These are phyloP conservation scores for Phytophthora agathidicida DNA, from an alignment of 352 stramenopile species.

Conservation along the genomic window DNA sequence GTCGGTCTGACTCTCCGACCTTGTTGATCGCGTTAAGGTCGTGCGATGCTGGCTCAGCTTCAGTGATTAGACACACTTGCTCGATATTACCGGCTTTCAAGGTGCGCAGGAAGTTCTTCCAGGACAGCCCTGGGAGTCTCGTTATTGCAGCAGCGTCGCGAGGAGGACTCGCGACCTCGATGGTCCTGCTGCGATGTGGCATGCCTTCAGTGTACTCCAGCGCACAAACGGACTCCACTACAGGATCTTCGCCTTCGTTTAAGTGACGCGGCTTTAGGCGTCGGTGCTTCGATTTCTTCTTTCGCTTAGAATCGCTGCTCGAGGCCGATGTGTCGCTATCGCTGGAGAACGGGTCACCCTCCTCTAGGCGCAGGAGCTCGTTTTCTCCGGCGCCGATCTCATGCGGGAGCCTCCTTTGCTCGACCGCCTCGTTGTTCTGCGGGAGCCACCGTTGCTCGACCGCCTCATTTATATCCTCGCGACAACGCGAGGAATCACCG, in stretches of 20 bases:
- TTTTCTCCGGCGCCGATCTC: not conserved
- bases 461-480: too few species aligned
- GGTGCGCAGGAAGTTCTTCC: slow-evolving; percentile 22
- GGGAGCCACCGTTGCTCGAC: too few species aligned
- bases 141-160: not conserved
- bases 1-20: not conserved
- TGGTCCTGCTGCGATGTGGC: not conserved
- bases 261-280: not conserved
- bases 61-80: slow-evolving; percentile 13
- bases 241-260: too few species aligned
- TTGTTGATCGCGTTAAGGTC: not conserved
- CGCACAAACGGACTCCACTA: not conserved
- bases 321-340: too few species aligned
- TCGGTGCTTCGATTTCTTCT: not conserved
- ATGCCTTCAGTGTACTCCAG: not conserved
- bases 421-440: slow-evolving; percentile 10
- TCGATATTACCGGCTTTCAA: slow-evolving; percentile 12
- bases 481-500: too few species aligned
- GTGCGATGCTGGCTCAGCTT: not conserved
- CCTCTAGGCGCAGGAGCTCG: not conserved
- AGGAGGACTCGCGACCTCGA: slow-evolving; percentile 5
- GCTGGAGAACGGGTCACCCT: not conserved
- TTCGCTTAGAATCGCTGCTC: not conserved
- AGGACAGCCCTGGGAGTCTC: slow-evolving; percentile 1
- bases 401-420: slow-evolving; percentile 4